Evolutionary conservation across 2,329 filamentous ascomycete genomes (phyloP).

Genomic region (Biscogniauxia sp.): DNA sequence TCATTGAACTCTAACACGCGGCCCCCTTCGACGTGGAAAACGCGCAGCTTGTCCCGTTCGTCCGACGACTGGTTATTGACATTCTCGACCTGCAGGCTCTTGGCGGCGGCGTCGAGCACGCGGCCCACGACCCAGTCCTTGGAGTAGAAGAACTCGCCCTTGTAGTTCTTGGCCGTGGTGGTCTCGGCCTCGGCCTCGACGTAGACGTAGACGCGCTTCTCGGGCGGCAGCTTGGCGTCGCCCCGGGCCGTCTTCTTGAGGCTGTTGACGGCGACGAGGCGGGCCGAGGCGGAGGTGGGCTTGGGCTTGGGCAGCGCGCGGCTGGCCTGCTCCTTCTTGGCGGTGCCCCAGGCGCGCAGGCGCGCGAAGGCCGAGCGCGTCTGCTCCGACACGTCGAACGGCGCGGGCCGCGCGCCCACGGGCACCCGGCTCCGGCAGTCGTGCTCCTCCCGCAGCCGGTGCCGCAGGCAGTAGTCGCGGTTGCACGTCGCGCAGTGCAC

Average conservation of each 20-base stretch:
- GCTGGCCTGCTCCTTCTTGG: slow-evolving; percentile 65
- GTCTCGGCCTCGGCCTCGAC: slow-evolving; percentile 90
- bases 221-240: slow-evolving; percentile 72
- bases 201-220: slow-evolving; percentile 87
- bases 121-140: slow-evolving; percentile 88
- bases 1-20: slow-evolving; percentile 83
- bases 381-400: slow-evolving; percentile 55
- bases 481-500: slow-evolving; percentile 72
- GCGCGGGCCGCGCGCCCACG: slow-evolving; percentile 46
- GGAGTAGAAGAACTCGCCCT: slow-evolving; percentile 76
- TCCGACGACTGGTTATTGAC: slow-evolving; percentile 75
- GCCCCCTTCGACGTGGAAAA: slow-evolving; percentile 93
- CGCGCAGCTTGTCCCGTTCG: slow-evolving; percentile 75
- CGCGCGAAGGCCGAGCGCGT: slow-evolving; percentile 73
- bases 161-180: slow-evolving; percentile 77
- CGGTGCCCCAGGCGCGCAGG: slow-evolving; percentile 75
- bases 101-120: slow-evolving; percentile 75
- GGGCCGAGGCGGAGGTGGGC: slow-evolving; percentile 60
- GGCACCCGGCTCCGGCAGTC: slow-evolving; percentile 74
- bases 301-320: slow-evolving; percentile 61
- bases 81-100: slow-evolving; percentile 75
- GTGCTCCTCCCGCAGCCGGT: slow-evolving; percentile 77
- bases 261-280: slow-evolving; percentile 67
- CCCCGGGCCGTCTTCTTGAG: slow-evolving; percentile 90
- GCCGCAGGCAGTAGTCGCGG: slow-evolving; percentile 73